These are phyloP conservation scores for Exophiala sp. DNA, from an alignment of 2,329 filamentous ascomycete genomes.

Conservation along the genomic window DNA sequence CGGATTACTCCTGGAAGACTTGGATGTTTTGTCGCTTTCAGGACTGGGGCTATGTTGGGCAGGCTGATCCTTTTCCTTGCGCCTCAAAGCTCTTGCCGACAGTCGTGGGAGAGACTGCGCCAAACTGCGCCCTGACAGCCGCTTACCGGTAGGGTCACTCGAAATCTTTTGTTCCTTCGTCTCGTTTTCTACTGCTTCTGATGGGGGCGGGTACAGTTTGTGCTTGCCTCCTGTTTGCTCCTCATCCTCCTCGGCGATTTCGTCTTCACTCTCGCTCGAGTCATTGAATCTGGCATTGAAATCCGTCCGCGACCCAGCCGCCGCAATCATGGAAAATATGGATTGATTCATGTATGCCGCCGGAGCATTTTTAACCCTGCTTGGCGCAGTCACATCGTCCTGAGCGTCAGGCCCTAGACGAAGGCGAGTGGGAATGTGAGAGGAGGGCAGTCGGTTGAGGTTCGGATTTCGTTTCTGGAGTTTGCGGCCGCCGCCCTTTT, in stretches of 20 bases:
- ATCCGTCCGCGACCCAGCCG: conserved; percentile 74
- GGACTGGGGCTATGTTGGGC: conserved; percentile 12
- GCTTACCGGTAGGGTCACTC: conserved; percentile 17
- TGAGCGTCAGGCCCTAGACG: conserved; percentile 55
- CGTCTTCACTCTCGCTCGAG: conserved; percentile 72
- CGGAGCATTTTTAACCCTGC: conserved; percentile 35
- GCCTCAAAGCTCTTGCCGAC: conserved; percentile 29
- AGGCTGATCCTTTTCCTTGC: conserved; percentile 10
- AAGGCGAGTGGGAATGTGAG: conserved; percentile 53
- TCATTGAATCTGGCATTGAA: conserved; percentile 77
- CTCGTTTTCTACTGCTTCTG: conserved; percentile 3
- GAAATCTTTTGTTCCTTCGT: conserved; percentile 4
- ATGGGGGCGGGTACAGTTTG: conserved; percentile 1
- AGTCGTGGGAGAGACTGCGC: conserved; percentile 58
- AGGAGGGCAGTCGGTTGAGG: conserved; percentile 41
- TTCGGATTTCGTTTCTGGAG: conserved; percentile 41
- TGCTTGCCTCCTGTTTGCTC: conserved; percentile 2
- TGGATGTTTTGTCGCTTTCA: conserved; percentile 18
- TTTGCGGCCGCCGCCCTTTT: conserved; percentile 38
- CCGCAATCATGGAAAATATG: conserved; percentile 86
- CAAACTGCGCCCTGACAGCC: conserved; percentile 53
- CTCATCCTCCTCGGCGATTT: conserved; percentile 29
- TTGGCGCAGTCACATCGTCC: conserved; percentile 55
- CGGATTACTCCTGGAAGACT: conserved; percentile 30
- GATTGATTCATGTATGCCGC: conserved; percentile 80